Evolutionary conservation across 169 alveolate species (phyloP), one percentile per base, ranked within the genome.

Genomic region (Theileria parva): DNA sequence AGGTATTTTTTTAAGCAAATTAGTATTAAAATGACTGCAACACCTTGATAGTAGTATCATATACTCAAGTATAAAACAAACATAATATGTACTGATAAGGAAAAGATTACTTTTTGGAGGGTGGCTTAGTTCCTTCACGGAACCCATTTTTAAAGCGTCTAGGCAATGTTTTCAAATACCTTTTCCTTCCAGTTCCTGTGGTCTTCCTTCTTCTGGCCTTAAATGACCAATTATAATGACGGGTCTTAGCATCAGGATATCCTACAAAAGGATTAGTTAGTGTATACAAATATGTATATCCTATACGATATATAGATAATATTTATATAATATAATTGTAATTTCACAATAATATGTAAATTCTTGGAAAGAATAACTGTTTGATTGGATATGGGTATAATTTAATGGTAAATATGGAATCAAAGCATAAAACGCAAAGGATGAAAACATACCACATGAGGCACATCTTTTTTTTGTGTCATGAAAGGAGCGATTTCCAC

Each of bases 131-230:
- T 72, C 99, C 99, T 39, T 95, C 97, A 77, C 99, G 93, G 95
- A 97, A 98, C 76, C 97, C 96, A 87, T 97, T 97, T 95, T 97
- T 97, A 79, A 96, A 94, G 84, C 97, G 95, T 90, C 99, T 91
- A 30, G 97, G 94, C 89, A 98, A 79, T 39, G 95, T 93, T 94
- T 97, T 97, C 86, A 97, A 87, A 89, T 97, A 95, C 87, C 99
- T 95, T 95, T 95, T 87, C 88, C 96, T 80, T 75, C 99, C 99
- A 74, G 99, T 97, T 64, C 99, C 99, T 63, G 95, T 93, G 70
- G 99, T 96, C 76, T 93, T 91, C 88, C 99, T 94, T 78, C 99
- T 95, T 88, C 85, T 92, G 59, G 99, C 99, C 95, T 98, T 98
- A 88, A 81, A 85, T 55, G 97, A 92, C 99, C 99, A 97, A 91